Evolutionary conservation across 768 basidiomycete species (phyloP).

Genomic region (Boletus sp.): DNA sequence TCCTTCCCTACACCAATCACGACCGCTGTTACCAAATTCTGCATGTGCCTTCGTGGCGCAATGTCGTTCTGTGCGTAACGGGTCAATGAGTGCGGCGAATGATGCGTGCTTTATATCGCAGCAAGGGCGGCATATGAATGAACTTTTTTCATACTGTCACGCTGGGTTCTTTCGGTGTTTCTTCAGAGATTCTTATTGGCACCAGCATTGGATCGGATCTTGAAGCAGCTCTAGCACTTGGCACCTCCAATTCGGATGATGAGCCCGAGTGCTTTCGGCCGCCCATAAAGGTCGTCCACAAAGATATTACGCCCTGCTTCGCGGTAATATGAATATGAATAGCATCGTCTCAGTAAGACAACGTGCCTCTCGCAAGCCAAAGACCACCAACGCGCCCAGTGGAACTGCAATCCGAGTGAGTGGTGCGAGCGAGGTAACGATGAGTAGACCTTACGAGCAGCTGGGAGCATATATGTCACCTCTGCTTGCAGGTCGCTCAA

Average conservation of each 20-base stretch:
- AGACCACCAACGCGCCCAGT: constrained; percentile 44
- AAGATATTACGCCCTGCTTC: constrained; percentile 38
- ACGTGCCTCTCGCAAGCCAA: constrained; percentile 48
- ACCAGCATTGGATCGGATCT: constrained; percentile 12
- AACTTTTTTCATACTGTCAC: constrained; percentile 11
- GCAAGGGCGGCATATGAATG: not conserved
- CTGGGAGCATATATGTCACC: constrained; percentile 49
- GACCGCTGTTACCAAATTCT: constrained; percentile 1
- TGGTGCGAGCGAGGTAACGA: not conserved
- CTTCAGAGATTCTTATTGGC: not conserved
- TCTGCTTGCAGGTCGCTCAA: constrained; percentile 27
- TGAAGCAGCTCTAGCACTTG: constrained; percentile 23
- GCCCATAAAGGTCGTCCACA: constrained; percentile 28
- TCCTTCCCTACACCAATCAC: constrained; percentile 15
- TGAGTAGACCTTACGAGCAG: constrained; percentile 39
- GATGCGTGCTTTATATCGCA: constrained; percentile 2
- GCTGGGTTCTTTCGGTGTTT: not conserved
- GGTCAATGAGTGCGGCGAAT: not conserved
- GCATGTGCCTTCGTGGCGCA: not conserved
- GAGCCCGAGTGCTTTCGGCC: constrained; percentile 8
- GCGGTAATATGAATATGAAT: not conserved
- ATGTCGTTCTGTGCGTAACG: not conserved
- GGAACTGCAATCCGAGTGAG: constrained; percentile 41
- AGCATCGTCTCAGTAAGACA: not conserved
- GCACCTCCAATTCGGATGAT: constrained; percentile 16